A percentile compares a stretch with the other conserved stretches of the same genome.
phyloP scores from a whole-genome alignment of 257 asterid genomes.

The Forsythia viridissima region DNA sequence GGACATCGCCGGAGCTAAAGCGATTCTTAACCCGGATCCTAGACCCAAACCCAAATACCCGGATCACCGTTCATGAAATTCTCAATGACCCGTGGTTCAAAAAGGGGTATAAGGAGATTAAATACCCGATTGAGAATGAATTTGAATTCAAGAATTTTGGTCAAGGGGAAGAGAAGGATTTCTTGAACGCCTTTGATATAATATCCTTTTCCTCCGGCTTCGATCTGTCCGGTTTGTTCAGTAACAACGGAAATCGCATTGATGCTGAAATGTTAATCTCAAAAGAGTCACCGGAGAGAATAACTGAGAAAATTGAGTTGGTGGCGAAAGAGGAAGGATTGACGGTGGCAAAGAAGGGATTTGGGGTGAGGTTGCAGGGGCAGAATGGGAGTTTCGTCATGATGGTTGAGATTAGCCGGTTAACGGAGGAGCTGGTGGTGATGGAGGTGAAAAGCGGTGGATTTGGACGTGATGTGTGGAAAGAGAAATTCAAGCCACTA shows the following conservation, averaged over 20 bases:
- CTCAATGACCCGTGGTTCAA: constrained; percentile 58
- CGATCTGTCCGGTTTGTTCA: constrained; percentile 50
- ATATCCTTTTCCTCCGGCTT: constrained; percentile 52
- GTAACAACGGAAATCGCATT: constrained; percentile 19
- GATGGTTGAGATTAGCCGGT: constrained; percentile 48
- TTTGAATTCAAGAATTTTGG: constrained; percentile 39
- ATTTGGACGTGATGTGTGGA: constrained; percentile 51
- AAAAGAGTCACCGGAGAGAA: constrained; percentile 32
- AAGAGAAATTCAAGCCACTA: constrained; percentile 40
- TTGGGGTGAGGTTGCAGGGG: constrained; percentile 42
- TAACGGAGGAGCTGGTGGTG: constrained; percentile 64
- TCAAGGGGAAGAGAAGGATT: constrained; percentile 13
- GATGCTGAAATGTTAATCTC: constrained; percentile 41
- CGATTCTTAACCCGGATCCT: constrained; percentile 46
- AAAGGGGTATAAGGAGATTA: constrained; percentile 41
- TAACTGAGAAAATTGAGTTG: constrained; percentile 37
- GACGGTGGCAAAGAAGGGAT: constrained; percentile 36
- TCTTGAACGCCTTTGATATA: constrained; percentile 51
- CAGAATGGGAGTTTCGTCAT: constrained; percentile 43
- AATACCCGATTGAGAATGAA: constrained; percentile 36
- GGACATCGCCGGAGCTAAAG: constrained; percentile 66
- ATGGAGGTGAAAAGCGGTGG: constrained; percentile 52
- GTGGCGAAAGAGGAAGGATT: constrained; percentile 41
- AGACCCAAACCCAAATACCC: constrained; percentile 59
- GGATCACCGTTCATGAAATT: constrained; percentile 60